Evolutionary conservation across 495 filamentous ascomycete species (phyloP), one percentile per base, ranked within the genome.

Genomic region (Trichodelitschia bisporula): DNA sequence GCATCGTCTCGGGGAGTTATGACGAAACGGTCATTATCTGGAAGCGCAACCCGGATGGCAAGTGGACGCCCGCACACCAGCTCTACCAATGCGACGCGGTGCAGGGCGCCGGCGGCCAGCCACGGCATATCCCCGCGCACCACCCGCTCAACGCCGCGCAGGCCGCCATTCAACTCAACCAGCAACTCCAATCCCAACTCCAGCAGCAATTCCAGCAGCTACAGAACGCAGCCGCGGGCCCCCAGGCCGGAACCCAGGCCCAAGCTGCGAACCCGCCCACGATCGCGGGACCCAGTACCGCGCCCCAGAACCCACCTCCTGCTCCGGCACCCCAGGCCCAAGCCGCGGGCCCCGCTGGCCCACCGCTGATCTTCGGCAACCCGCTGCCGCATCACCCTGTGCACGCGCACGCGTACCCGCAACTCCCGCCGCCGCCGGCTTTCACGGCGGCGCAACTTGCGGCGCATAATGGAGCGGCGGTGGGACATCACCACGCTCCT

Each of bases 1-100:
- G 80, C 12, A 95, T 97, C 35, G 77, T 97, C 13, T 89, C 78
- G 10, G 86, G 86, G 15, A 90, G 78, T 4, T 97, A 97, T 41
- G 86, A 97, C 40, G 79, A 92, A 52, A 77, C 67, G 21, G 77
- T 97, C 34, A 75, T 92, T 37, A 77, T 97, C 29, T 97, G 86
- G 86, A 72, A 73, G 36, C 70, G 77, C 29, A 74, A 83, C 34
- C 60, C 59, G 15, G 66, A 89, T 38, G 82, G 79, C 2, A 59
- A 66, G 19, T 97, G 86, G 84, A 63, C 64, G 18, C 61, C 64
- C 31, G 65, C 66, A 12, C 70, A 78, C 37, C 56, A 59, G 19
- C 61, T 93, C 6, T 61, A 66, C 9, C 82, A 92, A 49, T 68
- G 49, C 20, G 57, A 64, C 31, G 61, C 68, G n/a, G 54, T 57